Percentiles rank a stretch among this genome's conserved stretches.
These are phyloP conservation scores for Leishmania arabica DNA, from an alignment of 208 protist species.

Conservation along the genomic window DNA sequence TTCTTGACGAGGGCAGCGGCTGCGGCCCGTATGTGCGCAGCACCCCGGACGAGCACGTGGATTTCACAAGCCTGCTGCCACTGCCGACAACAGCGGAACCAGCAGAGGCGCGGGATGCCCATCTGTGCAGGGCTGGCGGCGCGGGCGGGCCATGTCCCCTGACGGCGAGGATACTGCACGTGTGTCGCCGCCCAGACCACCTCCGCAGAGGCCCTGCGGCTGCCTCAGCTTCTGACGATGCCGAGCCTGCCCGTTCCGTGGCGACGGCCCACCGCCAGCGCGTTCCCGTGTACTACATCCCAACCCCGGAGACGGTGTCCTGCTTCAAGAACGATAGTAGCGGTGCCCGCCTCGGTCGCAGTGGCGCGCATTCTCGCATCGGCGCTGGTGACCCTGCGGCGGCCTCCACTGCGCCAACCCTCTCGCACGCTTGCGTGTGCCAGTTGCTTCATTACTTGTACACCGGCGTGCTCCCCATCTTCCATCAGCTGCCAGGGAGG, in stretches of 20 bases:
- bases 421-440: constrained; percentile 10
- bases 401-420: not conserved
- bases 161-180: not conserved
- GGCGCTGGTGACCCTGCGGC: not conserved
- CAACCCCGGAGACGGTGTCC: constrained; percentile 7
- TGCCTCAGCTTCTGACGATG: not conserved
- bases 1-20: constrained; percentile 10
- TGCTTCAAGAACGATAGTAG: not conserved
- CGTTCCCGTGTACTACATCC: constrained; percentile 24
- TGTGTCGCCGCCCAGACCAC: not conserved
- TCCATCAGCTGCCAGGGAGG: not conserved
- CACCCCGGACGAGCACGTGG: constrained; percentile 28
- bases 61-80: constrained; percentile 14
- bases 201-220: not conserved
- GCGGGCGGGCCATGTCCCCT: not conserved
- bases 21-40: constrained; percentile 29
- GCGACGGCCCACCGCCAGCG: not conserved
- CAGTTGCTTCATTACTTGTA: constrained; percentile 31
- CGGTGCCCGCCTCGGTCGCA: not conserved
- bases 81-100: not conserved
- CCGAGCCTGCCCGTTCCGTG: not conserved
- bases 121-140: not conserved
- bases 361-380: not conserved
- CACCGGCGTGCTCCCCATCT: constrained; percentile 27
- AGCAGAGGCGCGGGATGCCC: not conserved